Conservation (phyloP, 1,139 yeast genomes). For the Candida freyschussii region DNA sequence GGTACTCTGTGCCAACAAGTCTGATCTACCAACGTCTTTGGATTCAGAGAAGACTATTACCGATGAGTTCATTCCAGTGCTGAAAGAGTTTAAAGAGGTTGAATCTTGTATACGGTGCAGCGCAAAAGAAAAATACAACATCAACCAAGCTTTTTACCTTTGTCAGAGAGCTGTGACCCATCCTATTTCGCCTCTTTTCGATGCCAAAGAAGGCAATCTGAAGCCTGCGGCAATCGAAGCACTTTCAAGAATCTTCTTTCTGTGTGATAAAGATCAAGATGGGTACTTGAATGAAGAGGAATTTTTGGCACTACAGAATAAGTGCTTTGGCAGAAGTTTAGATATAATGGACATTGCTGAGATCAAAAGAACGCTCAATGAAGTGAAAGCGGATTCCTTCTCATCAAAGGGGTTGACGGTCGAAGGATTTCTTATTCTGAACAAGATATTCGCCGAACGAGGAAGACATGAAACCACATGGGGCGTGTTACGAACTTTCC, state of each 20-base stretch:
- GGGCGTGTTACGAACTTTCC: conserved; percentile 85
- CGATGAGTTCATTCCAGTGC: conserved; percentile 72
- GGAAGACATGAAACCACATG: conserved; percentile 96
- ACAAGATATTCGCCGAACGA: conserved; percentile 77
- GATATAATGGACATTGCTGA: conserved; percentile 48
- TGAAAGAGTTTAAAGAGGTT: conserved; percentile 89
- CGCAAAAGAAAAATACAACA: conserved; percentile 74
- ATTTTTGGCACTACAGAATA: conserved; percentile 59
- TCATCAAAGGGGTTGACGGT: conserved; percentile 55
- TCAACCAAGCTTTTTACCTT: conserved; percentile 83
- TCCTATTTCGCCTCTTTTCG: conserved; percentile 91
- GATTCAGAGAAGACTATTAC: conserved; percentile 28
- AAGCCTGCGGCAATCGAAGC: conserved; percentile 78
- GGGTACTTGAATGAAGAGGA: conserved; percentile 71
- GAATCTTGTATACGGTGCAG: conserved; percentile 88
- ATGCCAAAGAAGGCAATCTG: conserved; percentile 79
- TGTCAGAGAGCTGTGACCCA: conserved; percentile 91
- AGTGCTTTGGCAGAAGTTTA: conserved; percentile 64
- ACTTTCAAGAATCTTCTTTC: conserved; percentile 70
- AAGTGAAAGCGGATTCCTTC: conserved; percentile 19
- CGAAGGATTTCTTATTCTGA: conserved; percentile 71
- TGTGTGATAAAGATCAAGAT: conserved; percentile 88
- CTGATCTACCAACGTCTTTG: conserved; percentile 39
- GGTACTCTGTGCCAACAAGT: conserved; percentile 83
- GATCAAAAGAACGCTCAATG: conserved; percentile 38